phyloP scores from a whole-genome alignment of 2,329 filamentous ascomycete species.

The Fusarium sp. region DNA sequence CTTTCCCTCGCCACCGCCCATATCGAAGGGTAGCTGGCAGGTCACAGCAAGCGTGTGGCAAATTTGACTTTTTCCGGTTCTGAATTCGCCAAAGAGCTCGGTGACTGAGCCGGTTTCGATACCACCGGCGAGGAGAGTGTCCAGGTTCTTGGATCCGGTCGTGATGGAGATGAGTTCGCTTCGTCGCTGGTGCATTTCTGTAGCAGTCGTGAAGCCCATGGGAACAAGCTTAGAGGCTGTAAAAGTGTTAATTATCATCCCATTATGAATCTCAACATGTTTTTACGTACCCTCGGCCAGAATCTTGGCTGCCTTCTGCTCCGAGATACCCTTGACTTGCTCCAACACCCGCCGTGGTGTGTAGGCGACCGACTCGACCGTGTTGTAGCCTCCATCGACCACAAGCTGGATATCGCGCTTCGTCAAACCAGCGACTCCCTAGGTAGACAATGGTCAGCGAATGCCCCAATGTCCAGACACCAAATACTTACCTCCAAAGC shows the following conservation, averaged over 20 bases:
- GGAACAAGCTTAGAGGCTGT: constrained; percentile 93
- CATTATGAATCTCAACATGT: neutral
- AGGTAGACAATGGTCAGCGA: constrained; percentile 13
- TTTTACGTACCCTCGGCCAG: constrained; percentile 78
- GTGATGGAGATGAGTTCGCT: constrained; percentile 98
- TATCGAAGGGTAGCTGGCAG: constrained; percentile 97
- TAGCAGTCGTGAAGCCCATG: constrained; percentile 98
- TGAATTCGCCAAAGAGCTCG: constrained; percentile 97
- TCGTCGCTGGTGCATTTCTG: constrained; percentile 97
- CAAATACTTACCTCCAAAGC: constrained; percentile 78
- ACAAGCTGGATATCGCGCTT: constrained; percentile 95
- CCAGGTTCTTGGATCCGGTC: constrained; percentile 96
- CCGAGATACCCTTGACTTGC: constrained; percentile 97
- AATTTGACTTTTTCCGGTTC: constrained; percentile 98
- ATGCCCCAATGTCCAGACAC: neutral
- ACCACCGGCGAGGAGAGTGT: constrained; percentile 92
- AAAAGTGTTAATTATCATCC: constrained; percentile 15
- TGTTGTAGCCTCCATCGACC: constrained; percentile 92
- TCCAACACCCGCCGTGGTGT: constrained; percentile 85
- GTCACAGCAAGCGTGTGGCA: constrained; percentile 99
- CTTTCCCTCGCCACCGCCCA: constrained; percentile 98
- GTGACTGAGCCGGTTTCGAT: constrained; percentile 98
- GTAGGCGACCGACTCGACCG: constrained; percentile 95
- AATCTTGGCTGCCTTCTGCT: constrained; percentile 94
- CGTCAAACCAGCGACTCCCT: constrained; percentile 92